These are phyloP conservation scores for Osmanthus fragrans DNA, from an alignment of 257 asterid genomes.

Conservation along the genomic window DNA sequence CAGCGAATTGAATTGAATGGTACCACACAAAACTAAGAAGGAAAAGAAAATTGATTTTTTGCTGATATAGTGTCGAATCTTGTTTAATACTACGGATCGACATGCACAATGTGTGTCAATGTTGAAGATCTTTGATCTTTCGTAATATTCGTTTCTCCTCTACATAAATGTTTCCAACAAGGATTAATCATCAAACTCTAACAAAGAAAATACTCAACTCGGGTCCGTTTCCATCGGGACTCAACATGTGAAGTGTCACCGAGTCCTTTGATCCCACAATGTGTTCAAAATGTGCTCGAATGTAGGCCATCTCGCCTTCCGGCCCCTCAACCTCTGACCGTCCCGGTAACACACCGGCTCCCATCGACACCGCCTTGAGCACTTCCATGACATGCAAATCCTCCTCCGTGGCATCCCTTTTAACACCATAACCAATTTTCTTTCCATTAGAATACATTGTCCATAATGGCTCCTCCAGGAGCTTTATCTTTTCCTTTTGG, in stretches of 20 bases:
- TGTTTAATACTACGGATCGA: too few relatives aligned
- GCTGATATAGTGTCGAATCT: too few relatives aligned
- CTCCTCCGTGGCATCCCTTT: slow-evolving; percentile 66
- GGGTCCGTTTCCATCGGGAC: slow-evolving; percentile 88
- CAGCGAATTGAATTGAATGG: too few relatives aligned
- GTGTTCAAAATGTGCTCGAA: slow-evolving; percentile 75
- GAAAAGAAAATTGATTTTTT: too few relatives aligned
- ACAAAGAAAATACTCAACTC: slow-evolving; percentile 93
- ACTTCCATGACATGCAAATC: slow-evolving; percentile 82
- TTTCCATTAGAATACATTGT: slow-evolving; percentile 83
- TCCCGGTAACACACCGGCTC: slow-evolving; percentile 82
- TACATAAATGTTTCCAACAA: background rate
- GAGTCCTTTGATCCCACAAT: slow-evolving; percentile 81
- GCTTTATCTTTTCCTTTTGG: slow-evolving; percentile 31
- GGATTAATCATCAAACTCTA: slow-evolving; percentile 42
- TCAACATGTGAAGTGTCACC: slow-evolving; percentile 81
- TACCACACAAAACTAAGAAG: background rate
- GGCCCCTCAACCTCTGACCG: slow-evolving; percentile 56
- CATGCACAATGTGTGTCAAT: background rate
- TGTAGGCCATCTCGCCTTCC: slow-evolving; percentile 73
- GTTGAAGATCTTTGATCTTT: background rate
- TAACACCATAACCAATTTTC: slow-evolving; percentile 64
- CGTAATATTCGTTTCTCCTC: background rate
- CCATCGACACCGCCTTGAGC: slow-evolving; percentile 76
- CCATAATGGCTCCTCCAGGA: slow-evolving; percentile 77